Conservation (phyloP, 2,329 filamentous ascomycete species). For the Claviceps humidiphila region DNA sequence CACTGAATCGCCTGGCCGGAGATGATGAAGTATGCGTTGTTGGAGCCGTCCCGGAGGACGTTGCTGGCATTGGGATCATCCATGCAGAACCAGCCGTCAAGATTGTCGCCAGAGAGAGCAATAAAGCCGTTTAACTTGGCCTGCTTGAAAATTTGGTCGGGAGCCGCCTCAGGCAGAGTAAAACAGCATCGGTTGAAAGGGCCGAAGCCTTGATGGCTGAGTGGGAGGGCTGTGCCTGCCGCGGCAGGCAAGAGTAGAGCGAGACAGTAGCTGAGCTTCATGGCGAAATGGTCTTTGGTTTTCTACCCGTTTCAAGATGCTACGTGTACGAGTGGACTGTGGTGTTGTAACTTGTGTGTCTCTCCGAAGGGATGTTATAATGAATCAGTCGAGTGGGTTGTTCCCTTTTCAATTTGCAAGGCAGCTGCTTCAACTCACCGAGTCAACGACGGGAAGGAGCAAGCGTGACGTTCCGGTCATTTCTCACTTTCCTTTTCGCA, state of each 20-base stretch:
- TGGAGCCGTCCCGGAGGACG: conserved; percentile 15
- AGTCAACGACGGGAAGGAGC: too few species aligned
- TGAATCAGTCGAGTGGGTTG: too few species aligned
- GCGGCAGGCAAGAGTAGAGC: conserved; percentile 10
- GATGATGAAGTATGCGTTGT: conserved; percentile 21
- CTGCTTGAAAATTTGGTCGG: conserved; percentile 15
- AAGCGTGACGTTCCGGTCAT: too few species aligned
- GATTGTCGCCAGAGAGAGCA: conserved; percentile 13
- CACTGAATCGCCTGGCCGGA: conserved; percentile 16
- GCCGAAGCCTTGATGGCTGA: conserved; percentile 8
- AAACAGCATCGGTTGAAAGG: conserved; percentile 19
- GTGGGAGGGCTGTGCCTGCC: conserved; percentile 11
- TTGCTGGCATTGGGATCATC: conserved; percentile 12
- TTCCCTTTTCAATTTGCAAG: too few species aligned
- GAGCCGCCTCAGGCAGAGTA: conserved; percentile 14
- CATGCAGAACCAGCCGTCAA: conserved; percentile 20
- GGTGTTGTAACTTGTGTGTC: too few species aligned
- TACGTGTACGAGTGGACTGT: too few species aligned
- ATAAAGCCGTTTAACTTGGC: conserved; percentile 13
- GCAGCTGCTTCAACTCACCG: too few species aligned
- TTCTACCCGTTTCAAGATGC: too few species aligned
- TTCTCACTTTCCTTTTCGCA: too few species aligned
- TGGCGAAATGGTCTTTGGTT: background rate
- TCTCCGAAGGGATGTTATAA: too few species aligned
- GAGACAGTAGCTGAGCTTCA: conserved; percentile 4